A percentile compares a stretch with the other conserved stretches of the same genome.
Evolutionary conservation across 331 rosid genomes (phyloP).

Genomic region (Prunus yedoensis): DNA sequence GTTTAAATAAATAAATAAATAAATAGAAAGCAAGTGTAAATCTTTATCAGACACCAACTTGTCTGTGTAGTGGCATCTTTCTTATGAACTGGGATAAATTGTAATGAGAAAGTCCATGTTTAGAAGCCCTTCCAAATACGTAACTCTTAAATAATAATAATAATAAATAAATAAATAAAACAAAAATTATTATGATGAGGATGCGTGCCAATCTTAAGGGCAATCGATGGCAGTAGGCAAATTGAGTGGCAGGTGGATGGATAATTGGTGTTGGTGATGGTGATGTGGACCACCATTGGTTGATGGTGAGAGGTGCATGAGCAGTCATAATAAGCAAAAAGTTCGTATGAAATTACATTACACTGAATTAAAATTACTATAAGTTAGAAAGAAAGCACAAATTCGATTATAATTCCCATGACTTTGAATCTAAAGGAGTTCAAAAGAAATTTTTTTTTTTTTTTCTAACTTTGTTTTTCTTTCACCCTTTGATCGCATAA

Average conservation of each 20-base stretch:
- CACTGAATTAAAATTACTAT: background rate
- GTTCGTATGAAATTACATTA: conserved; percentile 26
- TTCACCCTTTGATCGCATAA: background rate
- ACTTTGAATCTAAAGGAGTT: too few species aligned
- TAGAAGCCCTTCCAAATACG: too few species aligned
- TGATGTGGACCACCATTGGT: conserved; percentile 30
- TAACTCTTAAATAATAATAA: background rate
- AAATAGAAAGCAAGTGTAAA: background rate
- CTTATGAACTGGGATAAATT: conserved; percentile 2
- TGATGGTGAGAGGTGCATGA: conserved; percentile 36
- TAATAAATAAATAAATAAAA: conserved; percentile 15
- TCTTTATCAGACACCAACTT: background rate
- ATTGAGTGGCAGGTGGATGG: conserved; percentile 51
- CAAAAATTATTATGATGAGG: conserved; percentile 32
- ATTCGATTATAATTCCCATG: background rate
- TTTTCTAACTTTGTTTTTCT: background rate
- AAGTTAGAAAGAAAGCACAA: background rate
- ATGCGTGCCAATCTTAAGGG: conserved; percentile 46
- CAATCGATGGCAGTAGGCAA: conserved; percentile 44
- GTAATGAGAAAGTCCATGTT: conserved; percentile 17
- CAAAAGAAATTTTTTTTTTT: background rate
- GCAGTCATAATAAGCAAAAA: conserved; percentile 17
- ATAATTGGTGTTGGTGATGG: conserved; percentile 36
- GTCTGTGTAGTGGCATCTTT: background rate
- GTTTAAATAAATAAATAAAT: too few species aligned